These are phyloP conservation scores for Aspergillus ruber DNA, from an alignment of 2,329 filamentous ascomycete genomes.

Conservation along the genomic window DNA sequence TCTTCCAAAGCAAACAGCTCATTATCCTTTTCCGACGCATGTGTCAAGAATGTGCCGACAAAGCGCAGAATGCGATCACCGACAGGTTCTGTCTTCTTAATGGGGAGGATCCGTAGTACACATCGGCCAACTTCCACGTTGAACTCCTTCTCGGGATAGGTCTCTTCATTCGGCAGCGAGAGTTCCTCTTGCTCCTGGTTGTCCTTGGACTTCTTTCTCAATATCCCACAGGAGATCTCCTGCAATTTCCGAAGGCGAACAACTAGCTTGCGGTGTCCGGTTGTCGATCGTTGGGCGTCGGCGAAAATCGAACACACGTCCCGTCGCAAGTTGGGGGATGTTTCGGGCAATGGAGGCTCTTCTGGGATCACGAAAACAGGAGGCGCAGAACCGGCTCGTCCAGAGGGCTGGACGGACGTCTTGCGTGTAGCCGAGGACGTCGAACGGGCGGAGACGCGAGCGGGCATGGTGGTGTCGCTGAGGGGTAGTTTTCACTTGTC, in stretches of 20 bases:
- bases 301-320: slow-evolving; percentile 68
- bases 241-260: slow-evolving; percentile 86
- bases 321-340: slow-evolving; percentile 56
- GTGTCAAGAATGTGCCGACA: slow-evolving; percentile 74
- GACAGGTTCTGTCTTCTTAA: slow-evolving; percentile 86
- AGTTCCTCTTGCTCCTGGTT: slow-evolving; percentile 48
- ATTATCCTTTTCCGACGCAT: slow-evolving; percentile 61
- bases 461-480: slow-evolving; percentile 27
- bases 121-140: slow-evolving; percentile 80
- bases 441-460: slow-evolving; percentile 35
- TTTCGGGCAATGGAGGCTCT: slow-evolving; percentile 46
- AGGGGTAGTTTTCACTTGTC: slow-evolving; percentile 4
- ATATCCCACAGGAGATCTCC: slow-evolving; percentile 66
- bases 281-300: slow-evolving; percentile 82
- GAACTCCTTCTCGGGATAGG: slow-evolving; percentile 80
- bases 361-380: slow-evolving; percentile 51
- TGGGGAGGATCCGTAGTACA: slow-evolving; percentile 70
- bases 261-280: slow-evolving; percentile 81
- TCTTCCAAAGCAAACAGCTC: slow-evolving; percentile 57
- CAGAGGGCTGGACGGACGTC: slow-evolving; percentile 61
- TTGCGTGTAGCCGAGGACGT: slow-evolving; percentile 31
- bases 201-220: slow-evolving; percentile 31
- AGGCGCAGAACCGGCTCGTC: slow-evolving; percentile 59
- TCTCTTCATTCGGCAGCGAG: slow-evolving; percentile 45
- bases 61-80: slow-evolving; percentile 84